Base-by-base conservation (phyloP, 116 monocot genomes). In the Cymodocea nodosa region DNA sequence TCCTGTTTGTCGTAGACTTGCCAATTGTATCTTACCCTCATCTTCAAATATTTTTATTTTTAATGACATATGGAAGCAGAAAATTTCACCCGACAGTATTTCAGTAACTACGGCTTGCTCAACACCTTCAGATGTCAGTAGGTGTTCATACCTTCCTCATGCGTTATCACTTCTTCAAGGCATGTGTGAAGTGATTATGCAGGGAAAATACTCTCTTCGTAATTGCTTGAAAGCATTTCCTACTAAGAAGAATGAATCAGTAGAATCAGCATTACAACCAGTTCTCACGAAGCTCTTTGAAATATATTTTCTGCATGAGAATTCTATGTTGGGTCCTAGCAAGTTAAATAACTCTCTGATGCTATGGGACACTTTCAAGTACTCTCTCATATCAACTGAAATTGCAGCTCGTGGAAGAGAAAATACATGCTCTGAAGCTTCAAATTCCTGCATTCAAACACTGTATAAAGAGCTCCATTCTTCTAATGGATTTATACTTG, bases 1-100 rank as follows among this genome's bases (percentile, higher is more conserved):
- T 71, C 98, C 98, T 51, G 82, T 92, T 50, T 99, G 98, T 56
- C 80, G 98, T 4, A 86, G 98, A 73, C 84, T 99, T 69, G 78
- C 86, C 64, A 99, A 99, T 80, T 92, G 89, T 19, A 77, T 87
- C 35, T 68, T 99, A 35, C 92, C 98, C 36, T 70, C 70, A 23
- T 58, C 62, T 10, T 71, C 77, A 59, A 24, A 40, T 44, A 30
- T 36, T 64, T 56, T 62, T 40, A 69, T 18, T 65, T 19, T 18
- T 20, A 50, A 62, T 49, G 79, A 65, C 63, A 4, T 4, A 23
- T 13, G 19, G 67, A 78, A 50, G 19, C 44, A 60, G 25, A 24
- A 9, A 52, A 59, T 50, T 16, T 23, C 53, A 30, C 55, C 50
- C 56, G 37, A 55, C 18, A 50, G 14, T 50, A 30, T 25, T 70